phyloP scores from a whole-genome alignment of 225 moss, liverwort and hornwort genomes.

The Asterella californica region DNA sequence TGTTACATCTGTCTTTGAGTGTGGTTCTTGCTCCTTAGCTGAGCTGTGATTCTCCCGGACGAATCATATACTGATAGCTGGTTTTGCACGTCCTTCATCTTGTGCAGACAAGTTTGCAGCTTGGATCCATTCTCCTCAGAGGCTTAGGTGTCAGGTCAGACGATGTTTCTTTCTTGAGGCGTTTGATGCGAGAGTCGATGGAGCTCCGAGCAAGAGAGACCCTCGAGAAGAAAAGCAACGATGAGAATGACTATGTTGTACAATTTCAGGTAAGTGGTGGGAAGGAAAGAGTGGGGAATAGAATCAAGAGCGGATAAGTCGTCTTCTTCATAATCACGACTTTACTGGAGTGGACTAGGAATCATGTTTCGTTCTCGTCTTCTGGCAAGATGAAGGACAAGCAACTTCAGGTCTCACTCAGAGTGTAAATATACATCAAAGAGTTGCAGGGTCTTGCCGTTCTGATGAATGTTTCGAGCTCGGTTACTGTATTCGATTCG shows the following conservation, averaged over 20 bases:
- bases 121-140: constrained; percentile 89
- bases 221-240: constrained; percentile 59
- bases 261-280: constrained; percentile 61
- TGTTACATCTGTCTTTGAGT: too few species aligned
- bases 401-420: background rate
- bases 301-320: background rate
- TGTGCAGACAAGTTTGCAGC: constrained; percentile 79
- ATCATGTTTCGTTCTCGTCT: background rate
- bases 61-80: background rate
- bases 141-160: constrained; percentile 90
- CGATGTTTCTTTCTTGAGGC: constrained; percentile 77
- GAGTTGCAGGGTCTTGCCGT: background rate
- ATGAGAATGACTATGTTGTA: constrained; percentile 59
- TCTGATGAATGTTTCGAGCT: background rate
- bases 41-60: too few species aligned
- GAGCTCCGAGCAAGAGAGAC: constrained; percentile 79
- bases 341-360: background rate
- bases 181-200: constrained; percentile 97
- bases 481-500: background rate
- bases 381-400: background rate
- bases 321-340: background rate
- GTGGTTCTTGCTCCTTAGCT: too few species aligned
- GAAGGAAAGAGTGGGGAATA: background rate
- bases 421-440: background rate
- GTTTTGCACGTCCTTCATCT: background rate